Conservation (phyloP, 139 green algal species). For the Asterochloris erici region DNA sequence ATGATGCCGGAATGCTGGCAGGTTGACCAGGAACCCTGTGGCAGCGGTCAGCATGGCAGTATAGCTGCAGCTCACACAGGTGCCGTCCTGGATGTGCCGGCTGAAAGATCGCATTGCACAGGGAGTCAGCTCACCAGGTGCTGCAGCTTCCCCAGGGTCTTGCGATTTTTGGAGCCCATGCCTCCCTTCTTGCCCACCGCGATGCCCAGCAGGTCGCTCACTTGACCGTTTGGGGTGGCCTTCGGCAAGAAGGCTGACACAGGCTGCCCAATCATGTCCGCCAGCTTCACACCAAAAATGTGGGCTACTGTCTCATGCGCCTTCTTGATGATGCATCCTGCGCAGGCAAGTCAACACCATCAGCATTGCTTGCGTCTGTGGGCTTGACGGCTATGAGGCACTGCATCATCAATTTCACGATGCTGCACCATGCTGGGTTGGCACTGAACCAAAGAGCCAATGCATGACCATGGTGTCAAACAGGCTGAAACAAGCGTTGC, state of each 20-base stretch:
- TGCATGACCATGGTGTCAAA: too few relatives aligned
- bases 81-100: background rate
- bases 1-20: background rate
- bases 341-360: background rate
- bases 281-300: slow-evolving; percentile 11
- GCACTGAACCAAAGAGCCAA: too few relatives aligned
- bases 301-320: slow-evolving; percentile 8
- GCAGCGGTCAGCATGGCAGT: background rate
- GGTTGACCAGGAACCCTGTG: background rate
- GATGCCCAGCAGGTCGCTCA: slow-evolving; percentile 7
- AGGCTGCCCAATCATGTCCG: background rate
- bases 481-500: too few relatives aligned
- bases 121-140: background rate
- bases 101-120: background rate
- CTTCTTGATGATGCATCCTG: slow-evolving; percentile 15
- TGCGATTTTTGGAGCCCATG: slow-evolving; percentile 1
- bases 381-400: too few relatives aligned
- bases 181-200: slow-evolving; percentile 7
- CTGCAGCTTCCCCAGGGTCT: slow-evolving; percentile 10
- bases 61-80: background rate
- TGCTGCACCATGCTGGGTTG: too few relatives aligned
- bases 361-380: too few relatives aligned
- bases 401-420: too few relatives aligned
- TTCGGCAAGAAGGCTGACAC: background rate
- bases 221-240: slow-evolving; percentile 1